Conservation (phyloP, 305 asterid genomes). For the Solanum hybrid region DNA sequence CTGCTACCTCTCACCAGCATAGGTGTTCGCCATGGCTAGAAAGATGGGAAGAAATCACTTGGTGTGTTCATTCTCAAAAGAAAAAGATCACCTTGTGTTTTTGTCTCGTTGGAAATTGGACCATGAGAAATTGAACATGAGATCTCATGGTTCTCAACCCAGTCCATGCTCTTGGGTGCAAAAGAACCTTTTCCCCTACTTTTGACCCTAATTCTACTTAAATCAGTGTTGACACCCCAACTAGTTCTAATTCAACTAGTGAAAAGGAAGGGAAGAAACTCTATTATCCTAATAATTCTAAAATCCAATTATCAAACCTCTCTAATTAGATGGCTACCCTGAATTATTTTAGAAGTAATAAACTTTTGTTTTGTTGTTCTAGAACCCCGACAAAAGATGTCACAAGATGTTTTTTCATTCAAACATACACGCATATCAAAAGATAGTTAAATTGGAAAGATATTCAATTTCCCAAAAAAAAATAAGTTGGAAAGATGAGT, state of each 20-base stretch:
- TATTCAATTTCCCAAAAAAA: neutral
- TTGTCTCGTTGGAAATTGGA: neutral
- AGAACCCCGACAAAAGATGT: neutral
- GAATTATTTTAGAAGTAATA: neutral
- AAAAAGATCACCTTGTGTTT: neutral
- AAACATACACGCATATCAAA: neutral
- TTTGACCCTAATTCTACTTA: neutral
- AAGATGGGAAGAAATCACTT: neutral
- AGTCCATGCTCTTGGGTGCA: neutral
- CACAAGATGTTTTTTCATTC: neutral
- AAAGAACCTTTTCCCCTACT: neutral
- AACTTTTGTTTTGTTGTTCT: neutral
- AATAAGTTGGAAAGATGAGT: neutral
- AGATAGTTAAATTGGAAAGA: neutral
- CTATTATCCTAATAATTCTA: neutral
- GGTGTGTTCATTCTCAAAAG: neutral
- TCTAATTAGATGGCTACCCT: neutral
- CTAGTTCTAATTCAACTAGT: neutral
- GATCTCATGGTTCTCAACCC: neutral
- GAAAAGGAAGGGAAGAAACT: neutral
- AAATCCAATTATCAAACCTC: neutral
- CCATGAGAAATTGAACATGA: neutral
- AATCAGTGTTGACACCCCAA: neutral
- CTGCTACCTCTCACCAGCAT: neutral
- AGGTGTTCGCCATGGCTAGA: neutral